Evolutionary conservation across 495 filamentous ascomycete genomes (phyloP), one percentile per base, ranked within the genome.

Genomic region (Penicillium simplicissimum): DNA sequence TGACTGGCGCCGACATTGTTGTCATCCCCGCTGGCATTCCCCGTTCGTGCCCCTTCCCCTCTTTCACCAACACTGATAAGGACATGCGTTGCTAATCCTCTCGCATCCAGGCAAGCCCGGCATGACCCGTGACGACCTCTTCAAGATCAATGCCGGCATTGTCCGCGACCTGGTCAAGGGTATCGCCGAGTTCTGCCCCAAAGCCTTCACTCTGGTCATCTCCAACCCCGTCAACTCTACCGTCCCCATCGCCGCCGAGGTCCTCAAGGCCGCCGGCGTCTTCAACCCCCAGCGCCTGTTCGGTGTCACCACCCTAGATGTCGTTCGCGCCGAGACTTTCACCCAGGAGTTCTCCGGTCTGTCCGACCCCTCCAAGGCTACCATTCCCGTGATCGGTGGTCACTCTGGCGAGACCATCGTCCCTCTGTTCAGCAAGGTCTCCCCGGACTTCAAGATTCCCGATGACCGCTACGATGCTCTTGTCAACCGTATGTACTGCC

Each of bases 161-260:
- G 93, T 97, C 66, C 90, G 90, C 70, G 89, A 89, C 61, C 83
- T 97, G 55, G 86, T 91, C 70, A 87, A 92, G 74, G 87, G 90
- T 34, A 87, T 93, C 65, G 94, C 95, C 61, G 87, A 97, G 73
- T 83, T 86, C 68, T 85, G 85, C 73, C 95, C 95, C 67, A 94
- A 96, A 69, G 95, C 95, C 38, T 97, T 88, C 78, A 85, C 93
- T 72, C 86, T 98, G 52, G 86, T 98, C 82, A 98, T 98, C 78
- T 98, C 95, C 63, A 98, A 98, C 84, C 95, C 95, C 36, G 95
- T 98, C 77, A 98, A 98, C 89, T 96, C 91, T 23, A 98, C 96
- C 37, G 96, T 98, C 59, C 95, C 96, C 53, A 97, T 98, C 74
- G 91, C 96, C 47, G 95, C 95, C 55, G 95, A 98, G 81, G 86